These are phyloP conservation scores for Talaromyces wortmannii DNA, from an alignment of 495 filamentous ascomycete genomes.

Conservation along the genomic window DNA sequence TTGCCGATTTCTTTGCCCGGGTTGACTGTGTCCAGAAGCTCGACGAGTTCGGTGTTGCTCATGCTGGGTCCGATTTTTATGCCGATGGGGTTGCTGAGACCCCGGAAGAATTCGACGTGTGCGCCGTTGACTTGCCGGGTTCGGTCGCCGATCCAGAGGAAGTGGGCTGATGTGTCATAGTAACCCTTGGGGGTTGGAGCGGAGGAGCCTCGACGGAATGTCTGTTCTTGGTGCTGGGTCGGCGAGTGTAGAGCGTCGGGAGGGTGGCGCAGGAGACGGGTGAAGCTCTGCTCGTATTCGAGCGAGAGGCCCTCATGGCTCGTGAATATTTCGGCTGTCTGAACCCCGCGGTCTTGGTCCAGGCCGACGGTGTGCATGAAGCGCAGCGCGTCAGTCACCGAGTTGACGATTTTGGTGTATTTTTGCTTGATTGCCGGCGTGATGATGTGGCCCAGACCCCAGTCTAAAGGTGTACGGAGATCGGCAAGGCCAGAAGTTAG, in stretches of 20 bases:
- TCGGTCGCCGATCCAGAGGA: conserved; percentile 97
- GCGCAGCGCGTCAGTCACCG: conserved; percentile 82
- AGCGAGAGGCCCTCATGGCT: conserved; percentile 92
- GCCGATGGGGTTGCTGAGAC: conserved; percentile 89
- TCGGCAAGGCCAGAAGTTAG: conserved; percentile 87
- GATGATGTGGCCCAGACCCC: conserved; percentile 89
- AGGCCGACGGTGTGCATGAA: conserved; percentile 97
- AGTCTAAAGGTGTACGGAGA: conserved; percentile 87
- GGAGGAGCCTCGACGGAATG: conserved; percentile 5
- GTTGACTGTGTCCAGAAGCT: conserved; percentile 77
- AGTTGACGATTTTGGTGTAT: conserved; percentile 75
- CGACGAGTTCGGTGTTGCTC: conserved; percentile 60
- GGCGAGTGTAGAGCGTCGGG: conserved; percentile 9
- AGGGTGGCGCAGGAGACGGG: conserved; percentile 66
- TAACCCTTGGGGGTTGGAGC: conserved; percentile 38
- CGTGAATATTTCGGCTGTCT: conserved; percentile 93
- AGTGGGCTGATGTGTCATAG: conserved; percentile 92
- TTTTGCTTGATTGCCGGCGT: conserved; percentile 74
- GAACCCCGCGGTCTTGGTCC: conserved; percentile 72
- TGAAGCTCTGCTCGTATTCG: conserved; percentile 88
- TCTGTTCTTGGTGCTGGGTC: not conserved
- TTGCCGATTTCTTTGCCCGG: conserved; percentile 76
- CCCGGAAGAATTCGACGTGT: conserved; percentile 96
- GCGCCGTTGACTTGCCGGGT: conserved; percentile 87
- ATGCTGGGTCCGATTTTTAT: conserved; percentile 93